Evolutionary conservation across 768 basidiomycete species (phyloP).

Genomic region (Hortiboletus flavorubellus): DNA sequence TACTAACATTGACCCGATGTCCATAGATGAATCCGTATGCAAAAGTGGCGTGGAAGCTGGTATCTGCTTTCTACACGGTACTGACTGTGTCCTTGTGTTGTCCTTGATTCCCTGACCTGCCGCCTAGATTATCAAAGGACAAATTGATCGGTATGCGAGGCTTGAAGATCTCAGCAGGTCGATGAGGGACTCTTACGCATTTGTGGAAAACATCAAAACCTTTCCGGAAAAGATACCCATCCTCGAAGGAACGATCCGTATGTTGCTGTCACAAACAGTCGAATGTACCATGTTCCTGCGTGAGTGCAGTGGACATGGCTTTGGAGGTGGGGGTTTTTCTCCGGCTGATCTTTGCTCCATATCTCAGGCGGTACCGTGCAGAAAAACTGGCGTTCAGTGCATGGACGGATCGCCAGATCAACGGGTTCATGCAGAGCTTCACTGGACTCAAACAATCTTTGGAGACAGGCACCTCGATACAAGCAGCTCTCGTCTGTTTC

Average conservation of each 20-base stretch:
- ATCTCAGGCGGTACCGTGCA: conserved; percentile 11
- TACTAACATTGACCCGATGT: neutral
- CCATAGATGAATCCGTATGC: conserved; percentile 25
- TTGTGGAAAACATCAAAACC: conserved; percentile 28
- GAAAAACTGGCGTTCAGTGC: conserved; percentile 15
- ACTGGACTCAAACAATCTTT: conserved; percentile 25
- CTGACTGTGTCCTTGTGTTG: neutral
- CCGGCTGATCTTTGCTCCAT: neutral
- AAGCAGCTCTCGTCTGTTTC: conserved; percentile 26
- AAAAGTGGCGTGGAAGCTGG: conserved; percentile 28
- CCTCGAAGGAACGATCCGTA: conserved; percentile 27
- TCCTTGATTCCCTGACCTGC: conserved; percentile 5
- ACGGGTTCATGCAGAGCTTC: conserved; percentile 21
- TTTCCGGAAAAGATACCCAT: conserved; percentile 27
- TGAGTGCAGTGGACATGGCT: conserved; percentile 35
- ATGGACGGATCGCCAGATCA: conserved; percentile 22
- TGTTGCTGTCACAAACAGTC: conserved; percentile 31
- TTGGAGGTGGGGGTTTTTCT: conserved; percentile 25
- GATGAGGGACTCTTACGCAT: conserved; percentile 33
- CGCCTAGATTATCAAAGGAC: conserved; percentile 26
- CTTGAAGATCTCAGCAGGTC: conserved; percentile 25
- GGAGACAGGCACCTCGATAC: conserved; percentile 23
- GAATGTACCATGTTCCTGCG: conserved; percentile 37
- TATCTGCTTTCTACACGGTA: conserved; percentile 29
- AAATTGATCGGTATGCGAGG: conserved; percentile 25